Evolutionary conservation across 1,139 yeast species (phyloP).

Genomic region (Casaregolazyma lundiana): DNA sequence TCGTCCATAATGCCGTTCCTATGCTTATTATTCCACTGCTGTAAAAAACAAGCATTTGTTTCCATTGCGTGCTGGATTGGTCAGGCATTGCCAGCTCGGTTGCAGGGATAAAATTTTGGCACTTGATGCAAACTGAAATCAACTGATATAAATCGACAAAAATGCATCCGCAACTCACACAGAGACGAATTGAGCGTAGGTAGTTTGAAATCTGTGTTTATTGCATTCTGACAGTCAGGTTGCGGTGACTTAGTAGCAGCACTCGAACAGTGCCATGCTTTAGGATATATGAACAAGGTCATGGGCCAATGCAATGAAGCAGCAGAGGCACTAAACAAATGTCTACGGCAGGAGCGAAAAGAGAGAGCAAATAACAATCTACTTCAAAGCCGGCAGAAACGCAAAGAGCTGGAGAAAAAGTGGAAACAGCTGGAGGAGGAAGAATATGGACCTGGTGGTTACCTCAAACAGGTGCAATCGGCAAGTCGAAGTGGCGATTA

Average conservation of each 20-base stretch:
- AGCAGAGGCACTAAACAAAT: slow-evolving; percentile 70
- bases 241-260: slow-evolving; percentile 84
- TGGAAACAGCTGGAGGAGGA: slow-evolving; percentile 69
- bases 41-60: slow-evolving; percentile 68
- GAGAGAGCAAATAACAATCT: slow-evolving; percentile 64
- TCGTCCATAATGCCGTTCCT: slow-evolving; percentile 67
- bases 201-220: not conserved
- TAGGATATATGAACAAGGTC: slow-evolving; percentile 65
- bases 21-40: slow-evolving; percentile 71
- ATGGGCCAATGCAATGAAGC: slow-evolving; percentile 82
- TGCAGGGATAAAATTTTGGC: not conserved
- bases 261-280: slow-evolving; percentile 81
- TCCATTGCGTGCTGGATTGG: slow-evolving; percentile 31
- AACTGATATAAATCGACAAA: slow-evolving; percentile 2
- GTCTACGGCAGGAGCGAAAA: slow-evolving; percentile 74
- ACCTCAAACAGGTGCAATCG: slow-evolving; percentile 56
- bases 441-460: slow-evolving; percentile 71
- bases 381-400: slow-evolving; percentile 51
- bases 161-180: slow-evolving; percentile 30
- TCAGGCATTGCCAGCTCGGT: not conserved
- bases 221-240: slow-evolving; percentile 33
- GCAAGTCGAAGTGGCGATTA: not conserved
- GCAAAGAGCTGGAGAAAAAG: slow-evolving; percentile 49
- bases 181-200: slow-evolving; percentile 26
- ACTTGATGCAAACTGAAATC: not conserved